phyloP scores from a whole-genome alignment of 768 basidiomycete species.

The Psilocybe sp. region DNA sequence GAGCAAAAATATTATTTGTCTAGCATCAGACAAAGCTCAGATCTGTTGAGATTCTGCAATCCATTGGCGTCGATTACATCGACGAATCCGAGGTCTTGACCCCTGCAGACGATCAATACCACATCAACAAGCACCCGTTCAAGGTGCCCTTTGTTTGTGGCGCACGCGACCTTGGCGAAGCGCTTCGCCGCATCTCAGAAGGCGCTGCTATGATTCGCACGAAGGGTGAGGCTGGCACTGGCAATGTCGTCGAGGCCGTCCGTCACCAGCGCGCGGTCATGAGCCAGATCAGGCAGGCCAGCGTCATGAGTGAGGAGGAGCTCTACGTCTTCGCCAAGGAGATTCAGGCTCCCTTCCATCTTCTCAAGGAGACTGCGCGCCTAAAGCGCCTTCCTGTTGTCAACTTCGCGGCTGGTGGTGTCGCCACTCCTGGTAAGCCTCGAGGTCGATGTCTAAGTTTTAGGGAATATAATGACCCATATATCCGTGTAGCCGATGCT shows the following conservation, averaged over 20 bases:
- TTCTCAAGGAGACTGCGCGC: conserved; percentile 94
- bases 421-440: conserved; percentile 80
- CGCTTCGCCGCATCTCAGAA: conserved; percentile 92
- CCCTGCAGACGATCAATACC: conserved; percentile 92
- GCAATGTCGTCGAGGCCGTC: conserved; percentile 92
- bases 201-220: conserved; percentile 99
- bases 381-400: conserved; percentile 93
- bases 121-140: conserved; percentile 95
- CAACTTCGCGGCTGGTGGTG: conserved; percentile 94
- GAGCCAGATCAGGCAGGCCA: conserved; percentile 80
- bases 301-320: conserved; percentile 92
- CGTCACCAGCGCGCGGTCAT: conserved; percentile 85
- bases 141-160: conserved; percentile 97
- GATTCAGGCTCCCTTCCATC: conserved; percentile 89
- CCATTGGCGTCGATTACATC: conserved; percentile 93
- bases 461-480: conserved; percentile 6
- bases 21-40: neutral
- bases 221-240: conserved; percentile 90
- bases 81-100: conserved; percentile 95
- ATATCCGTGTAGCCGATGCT: conserved; percentile 67
- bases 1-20: conserved; percentile 11
- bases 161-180: conserved; percentile 92
- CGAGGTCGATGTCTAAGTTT: neutral
- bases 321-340: conserved; percentile 92
- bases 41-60: conserved; percentile 76